A percentile compares a stretch with the other conserved stretches of the same genome.
These are phyloP conservation scores for Colletotrichum eleusines DNA, from an alignment of 2,329 filamentous ascomycete species.

Conservation along the genomic window DNA sequence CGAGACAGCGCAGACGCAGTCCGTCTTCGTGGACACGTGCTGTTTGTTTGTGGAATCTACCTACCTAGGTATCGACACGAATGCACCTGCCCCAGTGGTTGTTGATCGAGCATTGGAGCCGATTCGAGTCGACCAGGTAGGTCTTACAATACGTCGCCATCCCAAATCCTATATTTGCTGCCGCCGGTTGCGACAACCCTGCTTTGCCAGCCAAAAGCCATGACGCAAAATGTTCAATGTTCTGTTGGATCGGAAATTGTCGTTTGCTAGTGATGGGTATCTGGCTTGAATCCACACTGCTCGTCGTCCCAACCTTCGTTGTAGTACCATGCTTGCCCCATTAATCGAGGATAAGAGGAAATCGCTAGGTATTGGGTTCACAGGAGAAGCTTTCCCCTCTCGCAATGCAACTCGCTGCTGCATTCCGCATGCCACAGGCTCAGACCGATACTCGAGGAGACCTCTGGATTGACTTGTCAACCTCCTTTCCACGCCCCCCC, in stretches of 20 bases:
- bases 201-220: background rate
- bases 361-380: slow-evolving; percentile 1
- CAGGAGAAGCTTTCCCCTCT: background rate
- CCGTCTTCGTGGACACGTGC: slow-evolving; percentile 24
- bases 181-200: too few species aligned
- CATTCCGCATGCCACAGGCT: background rate
- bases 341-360: slow-evolving; percentile 2
- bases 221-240: background rate
- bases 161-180: background rate
- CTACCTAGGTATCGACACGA: background rate
- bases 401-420: slow-evolving; percentile 21
- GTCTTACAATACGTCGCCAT: background rate
- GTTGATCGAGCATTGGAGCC: background rate
- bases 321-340: background rate
- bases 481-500: slow-evolving; percentile 1
- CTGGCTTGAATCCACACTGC: background rate
- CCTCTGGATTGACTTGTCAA: background rate
- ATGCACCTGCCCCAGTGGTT: background rate
- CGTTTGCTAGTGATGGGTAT: background rate
- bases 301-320: background rate
- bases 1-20: slow-evolving; percentile 24
- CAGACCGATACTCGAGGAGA: background rate
- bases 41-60: background rate
- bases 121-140: background rate
- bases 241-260: background rate